Evolutionary conservation across 306 rosid species (phyloP).

Genomic region (Dryas alaskensis): DNA sequence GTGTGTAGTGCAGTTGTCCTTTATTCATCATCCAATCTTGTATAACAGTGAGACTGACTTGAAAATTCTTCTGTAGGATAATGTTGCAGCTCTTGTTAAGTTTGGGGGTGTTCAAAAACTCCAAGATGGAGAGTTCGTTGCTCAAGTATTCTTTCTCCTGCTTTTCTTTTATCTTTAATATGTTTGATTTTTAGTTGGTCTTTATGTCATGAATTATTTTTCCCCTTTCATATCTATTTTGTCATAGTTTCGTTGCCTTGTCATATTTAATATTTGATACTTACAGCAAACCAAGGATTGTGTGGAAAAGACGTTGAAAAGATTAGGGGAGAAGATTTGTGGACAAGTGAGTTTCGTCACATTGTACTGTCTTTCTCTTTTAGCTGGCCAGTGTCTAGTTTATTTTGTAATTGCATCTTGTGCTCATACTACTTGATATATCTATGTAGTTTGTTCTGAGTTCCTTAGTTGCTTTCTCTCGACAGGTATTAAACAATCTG

Average conservation of each 20-base stretch:
- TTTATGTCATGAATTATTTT: background rate
- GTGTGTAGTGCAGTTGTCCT: background rate
- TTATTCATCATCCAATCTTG: background rate
- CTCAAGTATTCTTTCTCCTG: constrained; percentile 49
- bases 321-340: constrained; percentile 80
- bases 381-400: background rate
- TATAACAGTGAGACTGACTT: background rate
- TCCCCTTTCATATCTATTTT: background rate
- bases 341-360: constrained; percentile 49
- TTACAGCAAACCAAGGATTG: constrained; percentile 80
- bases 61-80: constrained; percentile 50
- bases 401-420: constrained; percentile 1
- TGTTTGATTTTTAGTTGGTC: background rate
- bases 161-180: background rate
- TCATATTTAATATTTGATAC: constrained; percentile 3
- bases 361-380: background rate
- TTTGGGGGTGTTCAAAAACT: constrained; percentile 70
- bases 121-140: constrained; percentile 73
- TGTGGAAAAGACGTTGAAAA: constrained; percentile 71
- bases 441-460: background rate
- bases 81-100: constrained; percentile 66
- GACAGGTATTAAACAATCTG: constrained; percentile 57
- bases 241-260: background rate
- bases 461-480: background rate
- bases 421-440: constrained; percentile 19